Percentiles rank a stretch among this genome's conserved stretches.
These are phyloP conservation scores for Carex pumila DNA, from an alignment of 176 grass and related monocot genomes.

Conservation along the genomic window DNA sequence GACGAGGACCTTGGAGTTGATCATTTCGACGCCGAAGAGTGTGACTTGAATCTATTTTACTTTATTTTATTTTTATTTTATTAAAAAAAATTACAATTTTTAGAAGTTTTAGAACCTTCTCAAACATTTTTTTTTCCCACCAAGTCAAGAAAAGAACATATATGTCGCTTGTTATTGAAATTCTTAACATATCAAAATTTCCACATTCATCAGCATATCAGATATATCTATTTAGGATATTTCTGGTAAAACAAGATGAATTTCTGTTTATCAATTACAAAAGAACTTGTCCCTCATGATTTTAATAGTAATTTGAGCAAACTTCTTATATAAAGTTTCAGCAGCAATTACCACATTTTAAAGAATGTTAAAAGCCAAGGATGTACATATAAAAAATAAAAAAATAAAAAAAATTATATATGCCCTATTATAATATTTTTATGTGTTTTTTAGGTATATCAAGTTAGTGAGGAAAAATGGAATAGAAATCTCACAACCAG, in stretches of 20 bases:
- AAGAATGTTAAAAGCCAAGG: background rate
- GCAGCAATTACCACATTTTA: background rate
- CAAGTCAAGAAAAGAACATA: background rate
- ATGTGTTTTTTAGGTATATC: conserved; percentile 24
- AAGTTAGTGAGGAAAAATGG: conserved; percentile 36
- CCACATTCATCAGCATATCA: background rate
- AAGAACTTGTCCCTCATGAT: background rate
- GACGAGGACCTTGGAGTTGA: conserved; percentile 25
- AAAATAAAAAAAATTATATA: background rate
- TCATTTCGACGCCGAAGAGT: conserved; percentile 47
- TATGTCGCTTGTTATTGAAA: background rate
- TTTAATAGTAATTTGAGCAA: background rate
- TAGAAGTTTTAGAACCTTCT: background rate
- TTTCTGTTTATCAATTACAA: background rate
- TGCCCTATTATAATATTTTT: background rate
- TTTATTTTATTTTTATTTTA: background rate
- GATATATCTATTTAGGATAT: background rate
- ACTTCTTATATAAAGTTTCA: background rate
- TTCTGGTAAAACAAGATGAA: background rate
- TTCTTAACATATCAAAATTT: background rate
- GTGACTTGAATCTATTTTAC: background rate
- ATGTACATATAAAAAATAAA: background rate
- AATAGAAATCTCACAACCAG: conserved; percentile 46
- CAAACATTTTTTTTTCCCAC: background rate
- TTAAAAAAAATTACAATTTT: background rate